phyloP scores from a whole-genome alignment of 495 filamentous ascomycete genomes.

The Tetracladium setigerum region DNA sequence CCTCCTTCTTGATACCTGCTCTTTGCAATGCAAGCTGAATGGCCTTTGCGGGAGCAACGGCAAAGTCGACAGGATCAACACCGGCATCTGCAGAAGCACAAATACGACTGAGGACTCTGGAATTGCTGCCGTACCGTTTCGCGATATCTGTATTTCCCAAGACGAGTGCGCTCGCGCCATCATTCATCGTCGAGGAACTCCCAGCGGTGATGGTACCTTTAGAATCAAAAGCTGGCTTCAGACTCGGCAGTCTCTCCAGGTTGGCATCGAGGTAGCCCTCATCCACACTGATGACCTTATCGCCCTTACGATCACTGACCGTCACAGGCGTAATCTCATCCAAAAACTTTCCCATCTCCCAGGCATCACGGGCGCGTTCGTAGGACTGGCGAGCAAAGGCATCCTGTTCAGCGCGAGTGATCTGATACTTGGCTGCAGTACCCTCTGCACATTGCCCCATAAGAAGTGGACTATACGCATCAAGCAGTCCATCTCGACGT shows the following conservation, averaged over 20 bases:
- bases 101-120: conserved; percentile 72
- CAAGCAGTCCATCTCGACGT: conserved; percentile 88
- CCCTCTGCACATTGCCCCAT: conserved; percentile 97
- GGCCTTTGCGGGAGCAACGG: conserved; percentile 79
- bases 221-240: conserved; percentile 85
- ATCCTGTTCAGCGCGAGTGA: conserved; percentile 77
- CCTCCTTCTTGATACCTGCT: conserved; percentile 76
- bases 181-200: conserved; percentile 87
- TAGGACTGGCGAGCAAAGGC: conserved; percentile 84
- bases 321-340: conserved; percentile 82
- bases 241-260: conserved; percentile 66
- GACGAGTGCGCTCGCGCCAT: conserved; percentile 83
- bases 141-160: conserved; percentile 67
- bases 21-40: conserved; percentile 77
- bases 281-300: conserved; percentile 64
- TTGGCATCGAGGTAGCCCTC: conserved; percentile 80
- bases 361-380: conserved; percentile 76
- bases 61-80: conserved; percentile 87
- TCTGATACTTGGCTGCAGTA: conserved; percentile 73
- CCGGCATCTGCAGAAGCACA: conserved; percentile 81
- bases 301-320: conserved; percentile 71
- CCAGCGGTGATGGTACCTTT: conserved; percentile 86
- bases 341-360: conserved; percentile 64
- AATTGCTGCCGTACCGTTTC: conserved; percentile 58
- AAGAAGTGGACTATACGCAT: conserved; percentile 89